Conservation (phyloP, 1,284 basidiomycete species). For the Fomitopsis schrenkii region DNA sequence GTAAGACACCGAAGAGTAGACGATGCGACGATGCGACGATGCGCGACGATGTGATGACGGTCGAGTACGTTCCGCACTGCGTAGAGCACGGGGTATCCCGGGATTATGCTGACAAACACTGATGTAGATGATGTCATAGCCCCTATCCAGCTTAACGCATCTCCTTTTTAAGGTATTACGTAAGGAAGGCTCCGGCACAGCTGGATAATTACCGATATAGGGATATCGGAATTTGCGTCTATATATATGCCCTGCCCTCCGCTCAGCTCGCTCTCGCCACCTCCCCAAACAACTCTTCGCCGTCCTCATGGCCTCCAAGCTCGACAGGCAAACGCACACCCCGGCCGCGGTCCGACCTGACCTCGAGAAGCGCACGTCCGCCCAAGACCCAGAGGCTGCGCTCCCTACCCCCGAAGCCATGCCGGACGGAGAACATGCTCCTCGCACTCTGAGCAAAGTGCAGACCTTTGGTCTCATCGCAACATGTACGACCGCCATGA, state of each 20-base stretch:
- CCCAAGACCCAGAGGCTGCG: background rate
- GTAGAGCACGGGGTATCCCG: no score
- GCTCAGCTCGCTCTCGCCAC: background rate
- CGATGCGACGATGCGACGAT: no score
- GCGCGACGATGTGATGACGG: no score
- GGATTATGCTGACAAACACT: no score
- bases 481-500: slow-evolving; percentile 29
- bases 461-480: slow-evolving; percentile 21
- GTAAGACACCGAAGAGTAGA: no score
- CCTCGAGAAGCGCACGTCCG: background rate
- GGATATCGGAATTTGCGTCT: no score
- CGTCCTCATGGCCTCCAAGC: background rate
- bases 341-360: background rate
- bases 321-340: background rate
- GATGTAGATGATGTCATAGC: no score
- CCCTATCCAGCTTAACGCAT: no score
- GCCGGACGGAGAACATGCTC: background rate
- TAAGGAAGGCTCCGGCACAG: no score
- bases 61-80: no score
- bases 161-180: no score
- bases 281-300: background rate
- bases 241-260: background rate
- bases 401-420: background rate
- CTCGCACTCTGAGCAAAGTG: slow-evolving; percentile 5
- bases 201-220: no score